phyloP scores from a whole-genome alignment of 306 rosid species.

The Acacia crassicarpa region DNA sequence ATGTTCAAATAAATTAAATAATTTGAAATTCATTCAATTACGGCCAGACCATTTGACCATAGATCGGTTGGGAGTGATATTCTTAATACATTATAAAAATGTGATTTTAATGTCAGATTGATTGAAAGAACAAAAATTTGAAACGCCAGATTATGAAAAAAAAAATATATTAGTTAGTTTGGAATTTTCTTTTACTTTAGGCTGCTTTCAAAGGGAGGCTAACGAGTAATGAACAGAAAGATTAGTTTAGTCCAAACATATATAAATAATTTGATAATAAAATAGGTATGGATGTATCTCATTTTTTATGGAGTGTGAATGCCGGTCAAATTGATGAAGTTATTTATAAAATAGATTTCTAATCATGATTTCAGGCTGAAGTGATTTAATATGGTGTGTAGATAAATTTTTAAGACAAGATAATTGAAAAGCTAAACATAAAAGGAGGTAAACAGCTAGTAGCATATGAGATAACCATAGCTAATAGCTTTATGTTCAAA shows the following conservation, averaged over 20 bases:
- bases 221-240: neutral
- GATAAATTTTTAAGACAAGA: too few species aligned
- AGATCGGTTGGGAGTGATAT: neutral
- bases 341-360: too few species aligned
- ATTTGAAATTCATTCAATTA: neutral
- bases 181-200: neutral
- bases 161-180: neutral
- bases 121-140: neutral
- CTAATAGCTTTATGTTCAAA: too few species aligned
- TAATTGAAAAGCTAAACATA: too few species aligned
- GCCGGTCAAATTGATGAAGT: too few species aligned
- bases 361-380: too few species aligned
- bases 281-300: too few species aligned
- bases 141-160: neutral
- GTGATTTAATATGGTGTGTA: too few species aligned
- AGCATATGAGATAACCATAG: too few species aligned
- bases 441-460: too few species aligned
- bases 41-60: neutral
- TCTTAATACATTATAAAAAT: neutral
- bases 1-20: neutral
- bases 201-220: neutral
- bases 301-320: too few species aligned
- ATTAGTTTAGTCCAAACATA: neutral
- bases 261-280: neutral
- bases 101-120: neutral